A percentile compares a stretch with the other conserved stretches of the same genome.
These are phyloP conservation scores for Piromyces finnis DNA, from an alignment of 192 early-diverging fungal genomes.

Conservation along the genomic window DNA sequence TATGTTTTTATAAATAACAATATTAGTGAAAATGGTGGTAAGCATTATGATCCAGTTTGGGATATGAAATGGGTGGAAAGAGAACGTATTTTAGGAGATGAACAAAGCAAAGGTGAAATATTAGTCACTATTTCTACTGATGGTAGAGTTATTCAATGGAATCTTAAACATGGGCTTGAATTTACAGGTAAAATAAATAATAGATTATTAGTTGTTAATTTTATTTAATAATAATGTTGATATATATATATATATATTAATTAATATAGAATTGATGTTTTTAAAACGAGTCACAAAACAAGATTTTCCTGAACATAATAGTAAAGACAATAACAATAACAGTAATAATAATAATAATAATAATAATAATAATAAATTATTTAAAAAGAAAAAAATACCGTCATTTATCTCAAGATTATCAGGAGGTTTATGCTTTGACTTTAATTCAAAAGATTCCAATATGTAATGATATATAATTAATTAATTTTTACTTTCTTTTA, in stretches of 20 bases:
- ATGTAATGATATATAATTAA: too few relatives aligned
- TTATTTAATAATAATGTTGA: too few relatives aligned
- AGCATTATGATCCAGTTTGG: conserved; percentile 43
- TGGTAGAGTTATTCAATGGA: conserved; percentile 34
- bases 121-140: conserved; percentile 33
- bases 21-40: conserved; percentile 25
- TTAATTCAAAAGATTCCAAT: conserved; percentile 33
- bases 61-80: conserved; percentile 40
- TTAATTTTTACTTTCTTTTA: too few relatives aligned
- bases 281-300: conserved; percentile 33
- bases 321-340: neutral
- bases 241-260: neutral
- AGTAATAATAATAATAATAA: neutral
- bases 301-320: conserved; percentile 4
- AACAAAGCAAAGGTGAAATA: conserved; percentile 23
- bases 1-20: too few relatives aligned
- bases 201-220: too few relatives aligned
- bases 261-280: conserved; percentile 24
- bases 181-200: conserved; percentile 23
- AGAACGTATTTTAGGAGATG: conserved; percentile 23
- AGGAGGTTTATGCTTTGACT: conserved; percentile 40
- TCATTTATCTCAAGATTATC: conserved; percentile 36
- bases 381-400: conserved; percentile 4
- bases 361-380: neutral
- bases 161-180: conserved; percentile 31